phyloP scores from a whole-genome alignment of 2,329 filamentous ascomycete genomes.

The Neopestalotiopsis sp. region DNA sequence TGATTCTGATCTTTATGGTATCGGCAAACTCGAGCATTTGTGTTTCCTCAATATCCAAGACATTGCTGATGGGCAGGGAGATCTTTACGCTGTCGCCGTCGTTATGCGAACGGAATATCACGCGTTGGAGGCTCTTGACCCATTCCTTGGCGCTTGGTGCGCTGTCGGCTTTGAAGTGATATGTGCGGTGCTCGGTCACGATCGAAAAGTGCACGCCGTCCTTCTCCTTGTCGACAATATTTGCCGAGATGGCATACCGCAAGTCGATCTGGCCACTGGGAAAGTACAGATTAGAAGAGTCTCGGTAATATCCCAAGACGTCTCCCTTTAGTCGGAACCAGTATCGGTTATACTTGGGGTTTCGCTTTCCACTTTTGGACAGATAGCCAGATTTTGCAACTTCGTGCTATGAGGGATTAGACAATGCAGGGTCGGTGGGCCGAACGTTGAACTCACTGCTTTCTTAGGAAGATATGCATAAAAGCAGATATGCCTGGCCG shows the following conservation, averaged over 20 bases:
- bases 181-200: constrained; percentile 81
- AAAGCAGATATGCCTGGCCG: constrained; percentile 90
- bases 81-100: constrained; percentile 98
- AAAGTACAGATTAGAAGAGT: constrained; percentile 87
- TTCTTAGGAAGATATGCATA: constrained; percentile 97
- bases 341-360: constrained; percentile 85
- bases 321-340: constrained; percentile 95
- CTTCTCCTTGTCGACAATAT: constrained; percentile 76
- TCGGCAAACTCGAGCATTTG: constrained; percentile 91
- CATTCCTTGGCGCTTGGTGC: constrained; percentile 89
- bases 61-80: constrained; percentile 83
- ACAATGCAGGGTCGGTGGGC: neutral
- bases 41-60: constrained; percentile 91
- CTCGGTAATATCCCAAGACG: constrained; percentile 86
- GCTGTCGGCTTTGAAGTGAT: constrained; percentile 90
- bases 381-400: constrained; percentile 87
- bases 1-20: constrained; percentile 89
- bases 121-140: constrained; percentile 91
- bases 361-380: constrained; percentile 85
- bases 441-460: constrained; percentile 59
- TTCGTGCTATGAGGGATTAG: constrained; percentile 58
- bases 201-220: constrained; percentile 81
- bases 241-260: constrained; percentile 89
- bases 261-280: constrained; percentile 91
- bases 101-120: constrained; percentile 95